A percentile compares a stretch with the other conserved stretches of the same genome.
Evolutionary conservation across 75 land plant genomes (phyloP).

Genomic region (Sequoiadendron giganteum): DNA sequence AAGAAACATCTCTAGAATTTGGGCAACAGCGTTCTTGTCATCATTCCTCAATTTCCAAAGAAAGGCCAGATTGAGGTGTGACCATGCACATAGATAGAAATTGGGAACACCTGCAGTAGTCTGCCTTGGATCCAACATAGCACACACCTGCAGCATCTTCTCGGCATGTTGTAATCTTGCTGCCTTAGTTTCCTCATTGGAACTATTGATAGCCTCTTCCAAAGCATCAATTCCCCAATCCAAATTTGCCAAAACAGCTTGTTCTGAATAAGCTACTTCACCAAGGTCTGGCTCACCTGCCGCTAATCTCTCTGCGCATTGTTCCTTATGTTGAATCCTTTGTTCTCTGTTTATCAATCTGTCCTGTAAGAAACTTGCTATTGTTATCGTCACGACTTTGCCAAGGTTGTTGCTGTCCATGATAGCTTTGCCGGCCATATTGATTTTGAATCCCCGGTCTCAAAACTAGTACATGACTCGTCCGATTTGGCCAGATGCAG

Average conservation of each 20-base stretch:
- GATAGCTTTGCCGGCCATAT: neutral
- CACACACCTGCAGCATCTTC: constrained; percentile 70
- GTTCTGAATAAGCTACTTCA: constrained; percentile 47
- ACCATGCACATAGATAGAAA: constrained; percentile 67
- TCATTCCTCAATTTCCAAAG: constrained; percentile 49
- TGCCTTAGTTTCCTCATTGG: constrained; percentile 52
- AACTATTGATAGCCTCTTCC: constrained; percentile 55
- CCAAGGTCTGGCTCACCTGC: constrained; percentile 19
- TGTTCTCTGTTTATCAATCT: constrained; percentile 33
- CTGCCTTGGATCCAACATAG: constrained; percentile 45
- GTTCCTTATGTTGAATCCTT: constrained; percentile 46
- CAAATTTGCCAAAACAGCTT: constrained; percentile 61
- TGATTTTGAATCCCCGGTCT: neutral
- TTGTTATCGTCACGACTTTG: constrained; percentile 22
- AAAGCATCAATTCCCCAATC: constrained; percentile 76
- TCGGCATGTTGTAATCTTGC: constrained; percentile 66
- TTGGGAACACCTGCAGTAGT: constrained; percentile 64
- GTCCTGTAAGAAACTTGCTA: constrained; percentile 42
- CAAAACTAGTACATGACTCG: neutral
- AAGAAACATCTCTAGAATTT: constrained; percentile 63
- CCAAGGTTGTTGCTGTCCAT: constrained; percentile 36
- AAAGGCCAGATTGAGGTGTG: constrained; percentile 52
- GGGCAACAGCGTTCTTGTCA: constrained; percentile 33
- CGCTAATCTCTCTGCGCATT: constrained; percentile 58
- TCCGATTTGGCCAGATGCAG: too few species aligned